Evolutionary conservation across 2,329 filamentous ascomycete species (phyloP).

Genomic region (Neurospora sp.): DNA sequence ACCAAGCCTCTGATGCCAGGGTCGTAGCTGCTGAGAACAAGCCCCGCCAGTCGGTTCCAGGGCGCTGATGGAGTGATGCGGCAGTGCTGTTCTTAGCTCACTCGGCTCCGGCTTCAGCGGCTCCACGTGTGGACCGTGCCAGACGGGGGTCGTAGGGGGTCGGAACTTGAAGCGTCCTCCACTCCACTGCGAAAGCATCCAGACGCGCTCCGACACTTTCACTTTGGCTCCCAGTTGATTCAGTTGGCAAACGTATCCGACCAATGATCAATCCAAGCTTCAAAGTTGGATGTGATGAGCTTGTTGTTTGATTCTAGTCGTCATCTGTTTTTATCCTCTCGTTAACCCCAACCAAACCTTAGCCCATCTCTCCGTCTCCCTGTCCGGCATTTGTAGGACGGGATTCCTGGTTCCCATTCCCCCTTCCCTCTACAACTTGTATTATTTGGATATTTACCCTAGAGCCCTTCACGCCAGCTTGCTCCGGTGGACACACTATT

Average conservation of each 20-base stretch:
- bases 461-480: not conserved
- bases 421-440: not conserved
- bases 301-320: not conserved
- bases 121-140: not conserved
- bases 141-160: not conserved
- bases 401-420: not conserved
- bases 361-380: not conserved
- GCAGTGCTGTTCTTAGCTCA: not conserved
- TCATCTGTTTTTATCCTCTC: not conserved
- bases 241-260: not conserved
- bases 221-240: not conserved
- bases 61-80: not conserved
- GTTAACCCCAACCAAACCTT: not conserved
- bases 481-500: not conserved
- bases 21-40: not conserved
- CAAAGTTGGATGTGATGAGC: not conserved
- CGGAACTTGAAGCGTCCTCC: not conserved
- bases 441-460: not conserved
- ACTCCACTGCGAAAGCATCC: not conserved
- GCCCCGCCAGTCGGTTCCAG: not conserved
- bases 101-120: not conserved
- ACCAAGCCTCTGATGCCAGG: not conserved
- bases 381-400: not conserved
- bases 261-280: not conserved
- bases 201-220: not conserved